Evolutionary conservation across 441 rosid genomes (phyloP).

Genomic region (Kokia cookei): DNA sequence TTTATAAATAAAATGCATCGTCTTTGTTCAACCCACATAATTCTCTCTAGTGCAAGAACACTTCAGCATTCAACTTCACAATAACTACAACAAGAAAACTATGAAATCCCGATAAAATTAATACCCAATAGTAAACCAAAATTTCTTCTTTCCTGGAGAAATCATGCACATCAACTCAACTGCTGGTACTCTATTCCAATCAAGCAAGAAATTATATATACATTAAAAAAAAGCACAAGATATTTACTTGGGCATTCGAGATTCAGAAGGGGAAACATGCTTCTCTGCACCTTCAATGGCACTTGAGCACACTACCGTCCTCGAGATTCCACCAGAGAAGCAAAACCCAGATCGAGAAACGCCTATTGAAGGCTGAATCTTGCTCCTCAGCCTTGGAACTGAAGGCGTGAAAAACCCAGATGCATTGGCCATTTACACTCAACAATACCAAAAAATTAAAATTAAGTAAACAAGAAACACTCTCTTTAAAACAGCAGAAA

Average conservation of each 20-base stretch:
- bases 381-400: conserved; percentile 38
- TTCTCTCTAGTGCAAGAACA: conserved; percentile 7
- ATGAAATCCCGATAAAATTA: not conserved
- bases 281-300: conserved; percentile 40
- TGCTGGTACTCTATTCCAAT: not conserved
- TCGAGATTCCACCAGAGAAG: conserved; percentile 28
- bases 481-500: not conserved
- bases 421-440: conserved; percentile 66
- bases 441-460: not conserved
- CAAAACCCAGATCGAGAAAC: conserved; percentile 66
- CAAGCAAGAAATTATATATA: conserved; percentile 1
- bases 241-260: conserved; percentile 58
- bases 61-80: not conserved
- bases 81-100: not conserved
- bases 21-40: not conserved
- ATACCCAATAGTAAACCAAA: not conserved
- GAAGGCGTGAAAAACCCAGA: conserved; percentile 67
- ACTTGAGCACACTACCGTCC: conserved; percentile 55
- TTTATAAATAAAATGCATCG: not conserved
- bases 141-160: conserved; percentile 3
- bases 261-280: conserved; percentile 44
- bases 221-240: not conserved
- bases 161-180: not conserved
- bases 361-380: conserved; percentile 35
- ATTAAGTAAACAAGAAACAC: not conserved